A percentile compares a stretch with the other conserved stretches of the same genome.
Conservation (phyloP, 768 basidiomycete genomes). For the Hydnum rufescens region DNA sequence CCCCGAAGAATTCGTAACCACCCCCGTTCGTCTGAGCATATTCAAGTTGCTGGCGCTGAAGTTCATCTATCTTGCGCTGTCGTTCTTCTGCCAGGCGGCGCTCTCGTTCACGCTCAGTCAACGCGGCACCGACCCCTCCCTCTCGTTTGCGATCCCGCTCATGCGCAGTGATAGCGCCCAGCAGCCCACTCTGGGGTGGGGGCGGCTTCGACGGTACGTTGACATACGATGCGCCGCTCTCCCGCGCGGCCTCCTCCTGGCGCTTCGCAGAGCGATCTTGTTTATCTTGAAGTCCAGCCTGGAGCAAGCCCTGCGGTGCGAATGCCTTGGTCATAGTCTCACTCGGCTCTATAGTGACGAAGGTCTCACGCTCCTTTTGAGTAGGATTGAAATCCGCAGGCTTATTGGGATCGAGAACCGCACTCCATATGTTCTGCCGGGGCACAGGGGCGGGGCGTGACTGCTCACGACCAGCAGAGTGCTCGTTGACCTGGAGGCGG, state of each 20-base stretch:
- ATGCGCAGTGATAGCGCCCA: slow-evolving; percentile 90
- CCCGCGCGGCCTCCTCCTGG: slow-evolving; percentile 84
- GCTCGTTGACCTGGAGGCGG: background rate
- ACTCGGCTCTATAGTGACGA: slow-evolving; percentile 56
- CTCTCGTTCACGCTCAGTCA: slow-evolving; percentile 91
- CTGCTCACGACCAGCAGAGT: too few species aligned
- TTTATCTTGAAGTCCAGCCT: slow-evolving; percentile 87
- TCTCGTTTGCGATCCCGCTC: slow-evolving; percentile 88
- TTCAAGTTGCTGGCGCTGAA: slow-evolving; percentile 75
- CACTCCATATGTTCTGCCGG: slow-evolving; percentile 70
- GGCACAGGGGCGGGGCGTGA: slow-evolving; percentile 24
- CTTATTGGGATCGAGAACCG: slow-evolving; percentile 55
- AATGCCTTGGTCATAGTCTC: slow-evolving; percentile 83
- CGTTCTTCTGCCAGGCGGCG: slow-evolving; percentile 80
- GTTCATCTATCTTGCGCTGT: slow-evolving; percentile 80
- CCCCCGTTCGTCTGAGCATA: slow-evolving; percentile 51
- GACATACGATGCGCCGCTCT: slow-evolving; percentile 77
- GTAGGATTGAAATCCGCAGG: slow-evolving; percentile 19
- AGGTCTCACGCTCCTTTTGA: slow-evolving; percentile 30
- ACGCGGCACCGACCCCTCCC: slow-evolving; percentile 81
- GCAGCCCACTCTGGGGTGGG: slow-evolving; percentile 82
- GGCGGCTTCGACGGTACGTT: slow-evolving; percentile 93
- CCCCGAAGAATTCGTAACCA: background rate
- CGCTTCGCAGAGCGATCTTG: slow-evolving; percentile 89
- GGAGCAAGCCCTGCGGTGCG: slow-evolving; percentile 82